phyloP scores from a whole-genome alignment of 2,329 filamentous ascomycete species.

The Fusarium sp. region DNA sequence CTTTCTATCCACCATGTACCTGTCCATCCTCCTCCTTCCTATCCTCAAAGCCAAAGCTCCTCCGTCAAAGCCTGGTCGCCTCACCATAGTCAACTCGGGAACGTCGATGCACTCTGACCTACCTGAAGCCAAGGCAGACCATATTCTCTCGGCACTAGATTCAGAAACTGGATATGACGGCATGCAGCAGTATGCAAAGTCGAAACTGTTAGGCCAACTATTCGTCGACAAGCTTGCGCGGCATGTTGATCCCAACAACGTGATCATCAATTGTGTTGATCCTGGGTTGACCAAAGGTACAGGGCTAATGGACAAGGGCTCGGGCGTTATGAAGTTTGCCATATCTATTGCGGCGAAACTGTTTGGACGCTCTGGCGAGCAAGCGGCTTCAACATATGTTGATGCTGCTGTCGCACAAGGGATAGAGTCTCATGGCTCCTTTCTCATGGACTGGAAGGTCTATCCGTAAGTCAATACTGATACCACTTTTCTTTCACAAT shows the following conservation, averaged over 20 bases:
- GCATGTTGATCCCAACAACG: background rate
- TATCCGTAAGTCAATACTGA: background rate
- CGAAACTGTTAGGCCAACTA: background rate
- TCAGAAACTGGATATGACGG: background rate
- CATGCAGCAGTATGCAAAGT: background rate
- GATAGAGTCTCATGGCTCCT: slow-evolving; percentile 5
- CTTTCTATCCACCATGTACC: slow-evolving; percentile 10
- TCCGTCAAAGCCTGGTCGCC: background rate
- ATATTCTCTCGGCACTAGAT: background rate
- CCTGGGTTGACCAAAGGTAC: slow-evolving; percentile 16
- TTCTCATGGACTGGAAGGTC: slow-evolving; percentile 15
- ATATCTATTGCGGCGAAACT: background rate
- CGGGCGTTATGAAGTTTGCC: background rate
- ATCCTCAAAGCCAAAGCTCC: background rate
- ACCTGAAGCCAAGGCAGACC: slow-evolving; percentile 1
- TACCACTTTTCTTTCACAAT: fast-evolving
- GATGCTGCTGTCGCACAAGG: slow-evolving; percentile 2
- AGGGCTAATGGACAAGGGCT: background rate
- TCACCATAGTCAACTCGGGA: slow-evolving; percentile 8
- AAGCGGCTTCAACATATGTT: background rate
- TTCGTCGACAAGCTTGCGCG: slow-evolving; percentile 14
- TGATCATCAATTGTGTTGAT: slow-evolving; percentile 13
- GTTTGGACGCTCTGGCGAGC: background rate
- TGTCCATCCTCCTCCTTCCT: background rate
- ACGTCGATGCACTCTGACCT: background rate